Evolutionary conservation across 2,329 filamentous ascomycete species (phyloP).

Genomic region (Akanthomyces dipterigenus): DNA sequence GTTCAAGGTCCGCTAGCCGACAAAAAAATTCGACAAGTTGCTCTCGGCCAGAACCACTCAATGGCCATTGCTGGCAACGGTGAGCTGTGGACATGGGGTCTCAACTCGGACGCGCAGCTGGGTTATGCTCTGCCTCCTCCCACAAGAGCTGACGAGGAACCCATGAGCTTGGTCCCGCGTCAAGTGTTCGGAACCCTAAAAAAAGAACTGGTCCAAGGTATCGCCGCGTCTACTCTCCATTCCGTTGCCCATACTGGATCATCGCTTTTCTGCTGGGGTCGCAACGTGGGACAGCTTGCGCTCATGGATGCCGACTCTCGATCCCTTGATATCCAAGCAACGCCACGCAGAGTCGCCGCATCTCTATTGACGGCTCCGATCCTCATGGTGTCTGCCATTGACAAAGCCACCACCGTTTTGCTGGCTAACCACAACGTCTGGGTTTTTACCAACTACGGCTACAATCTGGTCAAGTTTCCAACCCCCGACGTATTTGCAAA

Average conservation of each 20-base stretch:
- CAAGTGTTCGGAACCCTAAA: conserved; percentile 91
- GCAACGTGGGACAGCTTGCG: conserved; percentile 88
- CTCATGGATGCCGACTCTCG: conserved; percentile 92
- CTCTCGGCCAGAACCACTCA: conserved; percentile 85
- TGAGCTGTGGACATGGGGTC: conserved; percentile 93
- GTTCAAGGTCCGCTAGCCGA: conserved; percentile 71
- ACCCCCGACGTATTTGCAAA: conserved; percentile 64
- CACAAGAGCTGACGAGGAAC: conserved; percentile 67
- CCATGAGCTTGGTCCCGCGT: conserved; percentile 71
- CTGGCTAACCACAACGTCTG: conserved; percentile 84
- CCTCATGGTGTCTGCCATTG: conserved; percentile 75
- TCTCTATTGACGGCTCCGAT: conserved; percentile 65
- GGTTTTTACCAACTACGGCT: conserved; percentile 93
- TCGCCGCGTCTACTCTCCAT: conserved; percentile 84
- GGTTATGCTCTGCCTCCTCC: conserved; percentile 71
- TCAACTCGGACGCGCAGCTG: conserved; percentile 77
- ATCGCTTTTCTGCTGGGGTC: conserved; percentile 88
- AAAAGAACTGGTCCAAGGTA: conserved; percentile 71
- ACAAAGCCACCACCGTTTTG: conserved; percentile 79
- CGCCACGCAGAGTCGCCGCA: conserved; percentile 80
- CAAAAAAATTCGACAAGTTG: conserved; percentile 68
- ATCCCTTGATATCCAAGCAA: conserved; percentile 75
- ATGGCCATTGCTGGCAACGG: conserved; percentile 78
- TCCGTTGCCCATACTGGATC: conserved; percentile 80
- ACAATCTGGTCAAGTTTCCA: conserved; percentile 82